Conservation (phyloP, 2,329 filamentous ascomycete species). For the Pseudogymnoascus sp. region DNA sequence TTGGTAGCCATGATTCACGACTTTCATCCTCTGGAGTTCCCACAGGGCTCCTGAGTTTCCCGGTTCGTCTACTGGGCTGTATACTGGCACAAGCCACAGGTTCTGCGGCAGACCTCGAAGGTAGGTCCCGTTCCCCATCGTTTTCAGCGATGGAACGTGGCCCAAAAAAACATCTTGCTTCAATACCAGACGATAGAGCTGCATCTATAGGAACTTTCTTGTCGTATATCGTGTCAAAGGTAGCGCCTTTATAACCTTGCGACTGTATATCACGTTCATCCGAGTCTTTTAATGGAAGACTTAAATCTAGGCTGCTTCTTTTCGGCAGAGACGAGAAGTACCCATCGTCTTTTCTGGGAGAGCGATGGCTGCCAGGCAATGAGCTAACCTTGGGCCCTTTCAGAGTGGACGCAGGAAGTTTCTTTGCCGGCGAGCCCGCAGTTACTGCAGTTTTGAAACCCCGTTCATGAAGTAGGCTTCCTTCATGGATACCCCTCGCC, state of each 20-base stretch:
- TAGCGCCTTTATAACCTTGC: not conserved
- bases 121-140: not conserved
- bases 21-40: not conserved
- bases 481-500: not conserved
- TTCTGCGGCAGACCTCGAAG: not conserved
- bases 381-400: not conserved
- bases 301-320: not conserved
- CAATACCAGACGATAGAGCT: not conserved
- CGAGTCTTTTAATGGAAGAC: not conserved
- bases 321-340: not conserved
- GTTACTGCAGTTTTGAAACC: not conserved
- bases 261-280: not conserved
- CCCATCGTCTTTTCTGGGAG: not conserved
- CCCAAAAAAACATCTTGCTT: too few species aligned
- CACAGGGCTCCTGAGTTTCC: not conserved
- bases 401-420: not conserved
- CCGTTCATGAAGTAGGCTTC: not conserved
- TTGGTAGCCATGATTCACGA: not conserved
- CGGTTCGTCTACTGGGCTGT: not conserved
- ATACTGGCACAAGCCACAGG: not conserved
- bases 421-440: not conserved
- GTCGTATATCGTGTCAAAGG: not conserved
- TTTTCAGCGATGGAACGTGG: not conserved
- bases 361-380: not conserved
- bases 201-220: not conserved